Evolutionary conservation across 2,329 filamentous ascomycete genomes (phyloP), one percentile per base, ranked within the genome.

Genomic region (Biscogniauxia marginata): DNA sequence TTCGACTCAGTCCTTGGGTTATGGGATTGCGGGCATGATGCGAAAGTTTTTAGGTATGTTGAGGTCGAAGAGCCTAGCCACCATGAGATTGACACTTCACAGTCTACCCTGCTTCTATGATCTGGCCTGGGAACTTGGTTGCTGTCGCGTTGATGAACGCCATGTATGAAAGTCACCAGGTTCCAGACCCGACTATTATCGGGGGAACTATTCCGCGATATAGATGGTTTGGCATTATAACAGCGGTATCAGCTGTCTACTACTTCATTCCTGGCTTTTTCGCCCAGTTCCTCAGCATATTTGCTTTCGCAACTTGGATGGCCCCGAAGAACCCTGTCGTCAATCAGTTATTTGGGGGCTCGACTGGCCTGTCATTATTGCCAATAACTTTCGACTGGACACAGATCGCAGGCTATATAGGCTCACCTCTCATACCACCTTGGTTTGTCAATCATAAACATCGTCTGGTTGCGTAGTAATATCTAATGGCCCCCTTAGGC

Each of bases 351-450:
- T 91, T 91, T 63, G 89, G 89, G 1, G 87, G 86, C 1, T 79
- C 77, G 49, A 87, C 84, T 0, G 88, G 89, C 0, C 61, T 91
- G 3, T 88, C 85, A 0, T 66, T 91, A 23, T 73, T 91, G 6
- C 88, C 88, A 1, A 83, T 91, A 25, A 90, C 87, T 0, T 90
- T 91, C 66, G 88, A 91, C 74, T 91, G 88, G 87, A 87, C 86
- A 4, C 86, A 90, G 63, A 80, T 90, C 52, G 80, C 86, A 3
- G 88, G 86, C 48, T 91, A 84, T 58, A 77, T 88, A 51, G 83
- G 83, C 24, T 88, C 85, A 8, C 88, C 87, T 19, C 72, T 91
- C 39, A 86, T 90, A 50, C 83, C 86, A 2, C 88, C 88, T 4
- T 91, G 86, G 82, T 83, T 68, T 56, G 78, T 67, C 8, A 7